Evolutionary conservation across 164 flowering plant species (phyloP).

Genomic region (Chimonanthus praecox): DNA sequence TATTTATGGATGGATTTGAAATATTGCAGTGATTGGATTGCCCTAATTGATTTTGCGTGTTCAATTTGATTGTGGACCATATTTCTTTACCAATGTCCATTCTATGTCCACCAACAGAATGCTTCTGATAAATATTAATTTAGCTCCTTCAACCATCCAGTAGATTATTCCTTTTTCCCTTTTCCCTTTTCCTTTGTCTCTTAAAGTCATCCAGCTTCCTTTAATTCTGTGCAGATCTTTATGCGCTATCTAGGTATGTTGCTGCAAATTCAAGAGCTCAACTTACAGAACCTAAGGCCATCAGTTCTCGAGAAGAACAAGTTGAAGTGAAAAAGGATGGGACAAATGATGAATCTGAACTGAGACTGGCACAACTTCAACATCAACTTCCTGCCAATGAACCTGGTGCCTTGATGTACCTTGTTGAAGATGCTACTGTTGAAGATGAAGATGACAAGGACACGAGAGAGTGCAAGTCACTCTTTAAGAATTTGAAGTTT

Average conservation of each 20-base stretch:
- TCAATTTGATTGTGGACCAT: no score
- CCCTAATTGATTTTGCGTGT: no score
- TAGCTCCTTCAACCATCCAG: no score
- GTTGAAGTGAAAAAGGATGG: slow-evolving; percentile 20
- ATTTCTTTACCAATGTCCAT: no score
- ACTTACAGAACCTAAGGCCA: slow-evolving; percentile 20
- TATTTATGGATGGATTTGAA: no score
- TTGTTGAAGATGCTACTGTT: slow-evolving; percentile 46
- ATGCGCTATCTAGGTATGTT: slow-evolving; percentile 67
- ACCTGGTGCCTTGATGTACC: slow-evolving; percentile 78
- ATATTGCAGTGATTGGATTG: no score
- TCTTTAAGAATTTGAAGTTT: slow-evolving; percentile 66
- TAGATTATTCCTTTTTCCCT: background rate
- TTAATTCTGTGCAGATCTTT: slow-evolving; percentile 54
- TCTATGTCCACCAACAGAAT: no score
- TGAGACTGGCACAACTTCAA: slow-evolving; percentile 84
- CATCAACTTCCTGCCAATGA: slow-evolving; percentile 85
- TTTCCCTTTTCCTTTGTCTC: background rate
- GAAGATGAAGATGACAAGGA: slow-evolving; percentile 80
- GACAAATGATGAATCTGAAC: slow-evolving; percentile 51
- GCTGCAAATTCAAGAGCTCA: slow-evolving; percentile 37
- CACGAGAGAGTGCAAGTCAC: slow-evolving; percentile 56
- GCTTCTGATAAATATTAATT: no score
- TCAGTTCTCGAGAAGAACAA: slow-evolving; percentile 29
- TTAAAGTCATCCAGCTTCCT: background rate